A percentile compares a stretch with the other conserved stretches of the same genome.
Evolutionary conservation across 2,329 filamentous ascomycete genomes (phyloP).

Genomic region (Alternaria gaisen): DNA sequence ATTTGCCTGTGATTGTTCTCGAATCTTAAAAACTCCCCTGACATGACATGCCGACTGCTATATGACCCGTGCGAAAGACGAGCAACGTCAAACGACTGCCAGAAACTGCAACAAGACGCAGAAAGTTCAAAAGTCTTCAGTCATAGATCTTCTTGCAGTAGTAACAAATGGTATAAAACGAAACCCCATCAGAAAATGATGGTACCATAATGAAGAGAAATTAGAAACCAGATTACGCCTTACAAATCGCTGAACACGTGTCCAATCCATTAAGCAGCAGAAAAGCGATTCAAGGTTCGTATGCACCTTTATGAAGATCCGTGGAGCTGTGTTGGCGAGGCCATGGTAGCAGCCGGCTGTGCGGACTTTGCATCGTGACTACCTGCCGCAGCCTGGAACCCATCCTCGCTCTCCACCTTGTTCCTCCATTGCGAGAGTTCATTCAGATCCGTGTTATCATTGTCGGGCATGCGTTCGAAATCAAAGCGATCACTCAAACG

Average conservation of each 20-base stretch:
- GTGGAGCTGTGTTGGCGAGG: slow-evolving; percentile 7
- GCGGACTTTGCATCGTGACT: slow-evolving; percentile 10
- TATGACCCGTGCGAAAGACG: neutral
- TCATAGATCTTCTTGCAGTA: neutral
- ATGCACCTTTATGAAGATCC: slow-evolving; percentile 3
- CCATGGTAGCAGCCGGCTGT: slow-evolving; percentile 4
- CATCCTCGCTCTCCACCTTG: slow-evolving; percentile 43
- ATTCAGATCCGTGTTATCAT: slow-evolving; percentile 42
- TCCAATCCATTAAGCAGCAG: slow-evolving; percentile 7
- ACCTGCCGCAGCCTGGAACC: slow-evolving; percentile 20
- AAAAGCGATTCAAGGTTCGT: neutral
- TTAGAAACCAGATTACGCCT: neutral
- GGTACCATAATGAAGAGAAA: slow-evolving; percentile 7
- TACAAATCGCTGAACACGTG: neutral
- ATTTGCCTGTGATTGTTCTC: neutral
- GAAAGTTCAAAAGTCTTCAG: neutral
- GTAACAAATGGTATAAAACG: slow-evolving; percentile 18
- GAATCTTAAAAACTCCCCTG: neutral
- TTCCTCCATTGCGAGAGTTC: slow-evolving; percentile 49
- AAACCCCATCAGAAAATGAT: slow-evolving; percentile 10
- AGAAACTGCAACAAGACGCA: neutral
- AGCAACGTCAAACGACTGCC: slow-evolving; percentile 1
- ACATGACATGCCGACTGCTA: neutral
- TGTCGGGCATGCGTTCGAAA: slow-evolving; percentile 69
- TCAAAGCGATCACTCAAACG: slow-evolving; percentile 89